Base-by-base conservation (phyloP, 495 filamentous ascomycete genomes). In the Penicillium simplicissimum region DNA sequence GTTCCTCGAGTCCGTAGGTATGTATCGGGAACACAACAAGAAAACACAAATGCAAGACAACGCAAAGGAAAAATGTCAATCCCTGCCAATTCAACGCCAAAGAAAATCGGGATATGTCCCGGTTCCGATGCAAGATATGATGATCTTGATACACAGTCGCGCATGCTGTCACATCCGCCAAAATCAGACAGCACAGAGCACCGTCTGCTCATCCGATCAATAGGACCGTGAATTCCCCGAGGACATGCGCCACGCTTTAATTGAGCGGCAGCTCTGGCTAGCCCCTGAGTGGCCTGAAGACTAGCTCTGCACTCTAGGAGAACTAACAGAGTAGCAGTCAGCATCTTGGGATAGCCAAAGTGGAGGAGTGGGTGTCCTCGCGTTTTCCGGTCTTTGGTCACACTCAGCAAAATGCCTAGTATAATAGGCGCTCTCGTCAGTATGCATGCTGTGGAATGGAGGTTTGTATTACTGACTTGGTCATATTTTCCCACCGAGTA, bases 401-500 rank as follows among this genome's bases (percentile, higher is more conserved):
- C 63, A 66, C 13, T 61, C 54, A 1, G 13, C 13, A 8, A 25
- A 40, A 48, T 67, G 65, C 21, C 65, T 67, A 56, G 47, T 14
- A 36, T 8, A 55, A 36, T 1, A 8, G 17, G 36, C 15, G n/a
- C 19, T 8, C 19, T 8, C 1, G n/a, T 67, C 52, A 66, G 63
- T 43, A 51, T 36, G 14, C 17, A 5, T 15, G 34, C 19, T n/a
- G 7, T 17, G 42, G 6, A 55, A 13, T 21, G 2, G 1, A 6
- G 14, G 23, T 17, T 8, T 13, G n/a, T 6, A 11, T 21, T 53
- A 53, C 51, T 62, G 17, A 68, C 65, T 57, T 68, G 1, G 15
- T 37, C 42, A 68, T 35, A 11, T 38, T 25, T 33, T 68, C 62
- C n/a, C n/a, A 19, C 37, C 65, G 51, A 21, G 52, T 23, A 40